These are phyloP conservation scores for Sodiomyces alkalinus DNA, from an alignment of 2,329 filamentous ascomycete species.

Conservation along the genomic window DNA sequence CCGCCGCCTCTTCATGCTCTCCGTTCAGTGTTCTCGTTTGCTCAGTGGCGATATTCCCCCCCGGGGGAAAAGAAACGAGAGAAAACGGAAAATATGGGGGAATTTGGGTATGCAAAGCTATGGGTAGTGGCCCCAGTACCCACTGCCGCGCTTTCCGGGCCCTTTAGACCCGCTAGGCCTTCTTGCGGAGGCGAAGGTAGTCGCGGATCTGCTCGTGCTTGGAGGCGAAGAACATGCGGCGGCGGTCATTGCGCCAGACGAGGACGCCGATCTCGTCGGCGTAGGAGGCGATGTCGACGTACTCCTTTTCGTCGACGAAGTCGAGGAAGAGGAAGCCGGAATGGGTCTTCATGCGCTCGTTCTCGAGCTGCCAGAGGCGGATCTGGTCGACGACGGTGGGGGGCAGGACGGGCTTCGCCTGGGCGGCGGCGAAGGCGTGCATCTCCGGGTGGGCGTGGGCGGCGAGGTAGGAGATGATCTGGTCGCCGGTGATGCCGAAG, in stretches of 20 bases:
- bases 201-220: conserved; percentile 77
- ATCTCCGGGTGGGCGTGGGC: conserved; percentile 93
- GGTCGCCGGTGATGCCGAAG: conserved; percentile 83
- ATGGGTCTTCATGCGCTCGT: conserved; percentile 79
- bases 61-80: too few species aligned
- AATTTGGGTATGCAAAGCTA: too few species aligned
- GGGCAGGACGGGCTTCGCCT: conserved; percentile 61
- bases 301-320: conserved; percentile 58
- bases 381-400: conserved; percentile 97
- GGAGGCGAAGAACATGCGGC: conserved; percentile 80
- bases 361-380: conserved; percentile 91
- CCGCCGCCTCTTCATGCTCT: too few species aligned
- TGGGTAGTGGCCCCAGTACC: too few species aligned
- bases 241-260: conserved; percentile 68
- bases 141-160: too few species aligned
- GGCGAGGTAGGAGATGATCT: conserved; percentile 86
- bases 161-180: conserved; percentile 23
- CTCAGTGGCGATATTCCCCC: too few species aligned
- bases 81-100: too few species aligned
- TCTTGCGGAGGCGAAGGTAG: conserved; percentile 56
- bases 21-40: too few species aligned
- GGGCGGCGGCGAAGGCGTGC: conserved; percentile 45
- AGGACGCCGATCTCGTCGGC: conserved; percentile 84
- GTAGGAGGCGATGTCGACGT: conserved; percentile 56
- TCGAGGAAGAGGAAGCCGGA: conserved; percentile 81